A percentile compares a stretch with the other conserved stretches of the same genome.
These are phyloP conservation scores for Cercis canadensis DNA, from an alignment of 306 rosid genomes.

Conservation along the genomic window DNA sequence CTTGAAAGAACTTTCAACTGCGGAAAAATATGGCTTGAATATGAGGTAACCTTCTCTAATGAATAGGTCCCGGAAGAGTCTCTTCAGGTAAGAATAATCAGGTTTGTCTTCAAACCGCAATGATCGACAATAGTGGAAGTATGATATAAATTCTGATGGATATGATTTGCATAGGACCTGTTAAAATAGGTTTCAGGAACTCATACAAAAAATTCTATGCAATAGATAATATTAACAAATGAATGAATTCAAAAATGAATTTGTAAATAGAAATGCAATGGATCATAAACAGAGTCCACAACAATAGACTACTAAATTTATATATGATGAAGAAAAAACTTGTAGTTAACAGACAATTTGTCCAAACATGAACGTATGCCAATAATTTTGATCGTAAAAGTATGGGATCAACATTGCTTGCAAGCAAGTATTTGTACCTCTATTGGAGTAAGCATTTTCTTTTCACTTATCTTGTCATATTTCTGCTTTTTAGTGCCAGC, in stretches of 20 bases:
- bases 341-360: neutral
- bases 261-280: neutral
- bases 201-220: constrained; percentile 30
- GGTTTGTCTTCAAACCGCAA: constrained; percentile 98
- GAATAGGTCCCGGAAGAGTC: constrained; percentile 93
- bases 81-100: constrained; percentile 91
- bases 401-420: constrained; percentile 27
- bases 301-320: neutral
- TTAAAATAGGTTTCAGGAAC: constrained; percentile 7
- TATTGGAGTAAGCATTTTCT: constrained; percentile 94
- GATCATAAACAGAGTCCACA: neutral
- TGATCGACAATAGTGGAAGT: constrained; percentile 91
- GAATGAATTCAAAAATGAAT: constrained; percentile 2
- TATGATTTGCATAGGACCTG: constrained; percentile 88
- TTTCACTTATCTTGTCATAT: constrained; percentile 97
- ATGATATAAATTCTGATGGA: constrained; percentile 89
- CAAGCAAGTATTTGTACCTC: constrained; percentile 65
- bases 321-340: neutral
- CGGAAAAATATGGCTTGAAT: constrained; percentile 18
- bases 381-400: constrained; percentile 18
- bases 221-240: constrained; percentile 15
- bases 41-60: constrained; percentile 84
- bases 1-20: constrained; percentile 18
- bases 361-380: constrained; percentile 4
- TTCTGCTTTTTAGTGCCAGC: constrained; percentile 97